Evolutionary conservation across 371 early-diverging fungal genomes (phyloP), one percentile per base, ranked within the genome.

Genomic region (Circinella umbellata): DNA sequence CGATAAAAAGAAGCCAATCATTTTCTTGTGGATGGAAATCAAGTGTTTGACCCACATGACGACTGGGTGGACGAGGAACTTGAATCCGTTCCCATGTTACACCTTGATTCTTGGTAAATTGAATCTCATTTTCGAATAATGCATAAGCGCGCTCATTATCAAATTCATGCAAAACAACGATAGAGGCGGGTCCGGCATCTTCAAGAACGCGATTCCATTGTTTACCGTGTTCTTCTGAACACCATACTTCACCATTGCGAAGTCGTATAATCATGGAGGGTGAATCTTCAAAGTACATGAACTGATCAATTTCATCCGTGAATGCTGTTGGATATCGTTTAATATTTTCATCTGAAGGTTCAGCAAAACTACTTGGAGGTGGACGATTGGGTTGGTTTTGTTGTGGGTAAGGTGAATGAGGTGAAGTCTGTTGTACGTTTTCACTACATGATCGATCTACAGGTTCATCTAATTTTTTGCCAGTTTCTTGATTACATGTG

Each of bases 1-100:
- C 96, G 34, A 90, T 77, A 76, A 88, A 95, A 11, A 98, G 68
- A 37, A 96, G 78, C 92, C 93, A 95, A 54, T 92, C 90, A n/a
- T 82, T 80, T 68, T 96, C 86, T 17, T 78, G 80, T 1, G 95
- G 90, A 75, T 96, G 95, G 76, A 94, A 96, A 75, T 95, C 94
- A 11, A 98, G 62, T 4, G 89, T 69, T 37, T 87, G 80, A 5
- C 83, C 75, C 6, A 89, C 78, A 47, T 76, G 72, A 10, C 62
- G 79, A 76, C 93, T 94, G 38, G 93, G 90, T 4, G 79, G 76
- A 3, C 80, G 46, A 4, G 96, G 95, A 7, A 91, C 69, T 0
- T 74, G 74, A 14, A 93, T 70, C 10, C 78, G 65, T 10, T 76
- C 74, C 83, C 94, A 94, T 4, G 60, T 78, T 7, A 78, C 81